phyloP scores from a whole-genome alignment of 495 filamentous ascomycete species.

The Filosporella fistucella region DNA sequence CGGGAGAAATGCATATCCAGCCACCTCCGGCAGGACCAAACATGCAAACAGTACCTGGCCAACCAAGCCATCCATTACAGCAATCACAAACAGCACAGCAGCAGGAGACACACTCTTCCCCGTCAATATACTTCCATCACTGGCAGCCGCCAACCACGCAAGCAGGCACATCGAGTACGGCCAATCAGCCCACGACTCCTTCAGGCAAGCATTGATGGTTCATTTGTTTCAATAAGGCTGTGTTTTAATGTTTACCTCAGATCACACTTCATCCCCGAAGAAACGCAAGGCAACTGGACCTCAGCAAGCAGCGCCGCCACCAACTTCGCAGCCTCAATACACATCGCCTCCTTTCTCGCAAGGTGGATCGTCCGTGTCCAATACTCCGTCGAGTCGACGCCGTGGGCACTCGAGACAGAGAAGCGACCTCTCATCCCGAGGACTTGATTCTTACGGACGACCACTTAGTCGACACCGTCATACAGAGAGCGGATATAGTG shows the following conservation, averaged over 20 bases:
- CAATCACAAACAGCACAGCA: conserved; percentile 48
- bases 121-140: conserved; percentile 84
- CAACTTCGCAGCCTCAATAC: conserved; percentile 44
- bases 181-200: conserved; percentile 58
- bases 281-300: conserved; percentile 68
- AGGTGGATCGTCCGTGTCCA: conserved; percentile 48
- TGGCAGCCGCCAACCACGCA: conserved; percentile 77
- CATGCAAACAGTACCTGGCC: conserved; percentile 32
- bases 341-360: conserved; percentile 54
- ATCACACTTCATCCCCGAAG: conserved; percentile 57
- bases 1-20: conserved; percentile 53
- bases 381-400: conserved; percentile 52
- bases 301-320: conserved; percentile 52
- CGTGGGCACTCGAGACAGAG: conserved; percentile 65
- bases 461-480: conserved; percentile 22
- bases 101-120: conserved; percentile 51
- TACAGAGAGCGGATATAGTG: conserved; percentile 18
- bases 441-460: conserved; percentile 20
- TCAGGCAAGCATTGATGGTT: conserved; percentile 62
- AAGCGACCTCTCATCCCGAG: conserved; percentile 45
- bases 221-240: conserved; percentile 12
- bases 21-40: conserved; percentile 37
- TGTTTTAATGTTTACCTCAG: conserved; percentile 40
- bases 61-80: conserved; percentile 35
- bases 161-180: conserved; percentile 37